Evolutionary conservation across 495 filamentous ascomycete species (phyloP).

Genomic region (Xylaria venustula): DNA sequence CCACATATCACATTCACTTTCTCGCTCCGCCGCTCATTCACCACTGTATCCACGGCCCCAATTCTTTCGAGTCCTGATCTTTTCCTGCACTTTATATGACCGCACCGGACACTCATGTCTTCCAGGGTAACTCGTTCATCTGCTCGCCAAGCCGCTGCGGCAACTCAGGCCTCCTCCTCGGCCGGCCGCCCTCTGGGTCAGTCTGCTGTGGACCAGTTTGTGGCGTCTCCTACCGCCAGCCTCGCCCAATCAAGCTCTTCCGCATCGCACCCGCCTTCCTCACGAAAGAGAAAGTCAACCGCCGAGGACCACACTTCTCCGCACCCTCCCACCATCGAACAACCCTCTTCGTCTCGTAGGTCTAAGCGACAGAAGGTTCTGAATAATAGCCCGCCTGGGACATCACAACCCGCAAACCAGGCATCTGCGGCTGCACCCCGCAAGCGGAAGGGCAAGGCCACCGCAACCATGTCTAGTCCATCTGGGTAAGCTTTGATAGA

Average conservation of each 20-base stretch:
- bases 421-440: constrained; percentile 47
- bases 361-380: constrained; percentile 53
- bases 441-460: constrained; percentile 61
- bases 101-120: constrained; percentile 65
- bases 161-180: constrained; percentile 53
- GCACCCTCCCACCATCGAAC: constrained; percentile 26
- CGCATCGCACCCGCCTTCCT: constrained; percentile 24
- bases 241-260: constrained; percentile 40
- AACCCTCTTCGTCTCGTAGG: constrained; percentile 42
- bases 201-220: constrained; percentile 38
- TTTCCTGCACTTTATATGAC: constrained; percentile 7
- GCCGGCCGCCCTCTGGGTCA: constrained; percentile 36
- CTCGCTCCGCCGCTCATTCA: constrained; percentile 14
- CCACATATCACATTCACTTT: constrained; percentile 14
- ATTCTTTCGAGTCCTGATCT: background rate
- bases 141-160: constrained; percentile 75
- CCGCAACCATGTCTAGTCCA: constrained; percentile 77
- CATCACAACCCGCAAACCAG: constrained; percentile 21
- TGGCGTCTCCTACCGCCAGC: constrained; percentile 40
- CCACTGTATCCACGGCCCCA: constrained; percentile 16
- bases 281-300: constrained; percentile 42
- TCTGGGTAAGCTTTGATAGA: constrained; percentile 20
- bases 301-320: constrained; percentile 28
- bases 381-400: constrained; percentile 20
- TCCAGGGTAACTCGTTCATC: constrained; percentile 79